phyloP scores from a whole-genome alignment of 768 basidiomycete genomes.

The Tricholomella constricta region DNA sequence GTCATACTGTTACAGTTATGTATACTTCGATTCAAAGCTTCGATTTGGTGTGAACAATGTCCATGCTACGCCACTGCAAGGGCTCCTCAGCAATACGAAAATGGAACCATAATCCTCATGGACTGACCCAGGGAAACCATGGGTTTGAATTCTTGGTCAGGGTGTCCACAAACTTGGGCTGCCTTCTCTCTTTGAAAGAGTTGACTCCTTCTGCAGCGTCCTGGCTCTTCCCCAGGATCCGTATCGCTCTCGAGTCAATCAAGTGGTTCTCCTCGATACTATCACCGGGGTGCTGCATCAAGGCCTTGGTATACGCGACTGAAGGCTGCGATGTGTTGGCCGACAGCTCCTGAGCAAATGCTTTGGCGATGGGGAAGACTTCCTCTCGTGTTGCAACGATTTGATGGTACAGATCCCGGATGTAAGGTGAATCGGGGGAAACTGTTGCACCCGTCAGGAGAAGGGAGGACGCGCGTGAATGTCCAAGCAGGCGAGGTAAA shows the following conservation, averaged over 20 bases:
- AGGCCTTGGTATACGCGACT: constrained; percentile 51
- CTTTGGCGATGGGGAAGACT: constrained; percentile 53
- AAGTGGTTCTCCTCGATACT: constrained; percentile 57
- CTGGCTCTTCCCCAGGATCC: constrained; percentile 34
- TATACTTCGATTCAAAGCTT: constrained; percentile 9
- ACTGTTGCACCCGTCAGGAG: constrained; percentile 49
- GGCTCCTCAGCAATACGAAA: neutral
- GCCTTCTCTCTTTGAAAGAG: constrained; percentile 51
- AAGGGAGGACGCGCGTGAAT: constrained; percentile 52
- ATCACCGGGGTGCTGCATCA: constrained; percentile 52
- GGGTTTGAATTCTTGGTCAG: constrained; percentile 40
- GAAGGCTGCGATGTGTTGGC: constrained; percentile 52
- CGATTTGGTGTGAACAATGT: constrained; percentile 16
- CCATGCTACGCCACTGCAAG: constrained; percentile 17
- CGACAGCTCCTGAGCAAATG: constrained; percentile 53
- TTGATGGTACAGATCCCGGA: constrained; percentile 47
- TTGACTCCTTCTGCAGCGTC: constrained; percentile 51
- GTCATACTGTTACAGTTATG: too few relatives aligned
- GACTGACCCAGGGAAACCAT: constrained; percentile 57
- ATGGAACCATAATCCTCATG: neutral
- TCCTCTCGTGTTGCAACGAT: constrained; percentile 50
- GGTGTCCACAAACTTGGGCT: constrained; percentile 46
- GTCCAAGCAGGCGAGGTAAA: constrained; percentile 56
- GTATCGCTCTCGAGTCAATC: constrained; percentile 51
- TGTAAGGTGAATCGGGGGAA: constrained; percentile 43